phyloP scores from a whole-genome alignment of 2,329 filamentous ascomycete species.

The Cercospora sojina region DNA sequence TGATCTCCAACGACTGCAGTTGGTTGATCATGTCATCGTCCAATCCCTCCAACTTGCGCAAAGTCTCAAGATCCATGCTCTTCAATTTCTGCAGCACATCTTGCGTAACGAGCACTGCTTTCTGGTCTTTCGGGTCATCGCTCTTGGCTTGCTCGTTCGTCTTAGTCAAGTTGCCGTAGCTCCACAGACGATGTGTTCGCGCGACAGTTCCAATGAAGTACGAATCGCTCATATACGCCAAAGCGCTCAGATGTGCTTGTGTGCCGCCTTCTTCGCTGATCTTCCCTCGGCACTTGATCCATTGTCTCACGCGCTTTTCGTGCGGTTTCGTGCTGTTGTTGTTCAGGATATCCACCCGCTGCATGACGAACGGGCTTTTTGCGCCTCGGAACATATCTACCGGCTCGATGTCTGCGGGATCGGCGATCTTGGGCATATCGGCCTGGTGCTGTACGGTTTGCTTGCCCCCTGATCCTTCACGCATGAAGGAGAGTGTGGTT shows the following conservation, averaged over 20 bases:
- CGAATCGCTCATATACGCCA: slow-evolving; percentile 85
- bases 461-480: slow-evolving; percentile 59
- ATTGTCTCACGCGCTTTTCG: slow-evolving; percentile 64
- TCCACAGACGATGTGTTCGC: slow-evolving; percentile 76
- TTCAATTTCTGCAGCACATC: slow-evolving; percentile 48
- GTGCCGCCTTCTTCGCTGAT: slow-evolving; percentile 73
- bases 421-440: slow-evolving; percentile 49
- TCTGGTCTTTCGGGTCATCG: slow-evolving; percentile 17
- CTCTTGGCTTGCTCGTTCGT: slow-evolving; percentile 22
- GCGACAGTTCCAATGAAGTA: slow-evolving; percentile 91
- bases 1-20: slow-evolving; percentile 43
- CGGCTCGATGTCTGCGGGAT: slow-evolving; percentile 43
- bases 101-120: slow-evolving; percentile 36
- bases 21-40: slow-evolving; percentile 55
- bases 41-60: slow-evolving; percentile 45
- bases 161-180: slow-evolving; percentile 53
- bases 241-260: slow-evolving; percentile 77
- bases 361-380: slow-evolving; percentile 58
- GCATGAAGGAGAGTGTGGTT: slow-evolving; percentile 85
- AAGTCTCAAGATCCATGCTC: slow-evolving; percentile 45
- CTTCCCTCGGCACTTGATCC: slow-evolving; percentile 71
- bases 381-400: slow-evolving; percentile 37
- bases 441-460: slow-evolving; percentile 64
- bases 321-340: slow-evolving; percentile 55
- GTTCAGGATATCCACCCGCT: slow-evolving; percentile 58